These are phyloP conservation scores for Backusella morwellensis DNA, from an alignment of 192 early-diverging fungal species.

Conservation along the genomic window DNA sequence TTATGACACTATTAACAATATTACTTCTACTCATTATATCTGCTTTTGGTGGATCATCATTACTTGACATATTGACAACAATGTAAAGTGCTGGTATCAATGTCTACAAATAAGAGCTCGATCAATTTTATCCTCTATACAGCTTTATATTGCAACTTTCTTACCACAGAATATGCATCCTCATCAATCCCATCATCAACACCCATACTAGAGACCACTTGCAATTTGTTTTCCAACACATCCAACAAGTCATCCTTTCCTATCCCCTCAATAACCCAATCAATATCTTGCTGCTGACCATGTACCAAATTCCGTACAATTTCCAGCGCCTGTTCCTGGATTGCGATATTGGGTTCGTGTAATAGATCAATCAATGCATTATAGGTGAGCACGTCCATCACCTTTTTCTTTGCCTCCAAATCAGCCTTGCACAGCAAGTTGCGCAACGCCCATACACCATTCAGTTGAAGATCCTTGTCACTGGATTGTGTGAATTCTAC, in stretches of 20 bases:
- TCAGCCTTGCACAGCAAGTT: conserved; percentile 75
- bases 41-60: conserved; percentile 58
- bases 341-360: conserved; percentile 53
- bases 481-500: conserved; percentile 52
- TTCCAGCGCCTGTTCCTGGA: conserved; percentile 79
- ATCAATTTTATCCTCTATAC: background rate
- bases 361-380: conserved; percentile 58
- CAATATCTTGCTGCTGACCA: conserved; percentile 39
- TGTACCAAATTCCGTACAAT: conserved; percentile 73
- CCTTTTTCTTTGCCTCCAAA: conserved; percentile 58
- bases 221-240: conserved; percentile 61
- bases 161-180: conserved; percentile 16
- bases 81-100: conserved; percentile 59
- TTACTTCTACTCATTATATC: conserved; percentile 55
- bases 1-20: conserved; percentile 46
- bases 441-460: conserved; percentile 82
- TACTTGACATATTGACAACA: conserved; percentile 70
- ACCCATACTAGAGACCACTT: conserved; percentile 40
- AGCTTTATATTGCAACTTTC: background rate
- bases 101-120: conserved; percentile 20
- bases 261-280: conserved; percentile 60
- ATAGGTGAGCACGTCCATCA: conserved; percentile 69
- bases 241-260: conserved; percentile 57
- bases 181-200: conserved; percentile 14
- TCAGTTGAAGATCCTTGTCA: conserved; percentile 57